Evolutionary conservation across 345 rosid species (phyloP), one percentile per base, ranked within the genome.

Genomic region (Citropsis articulata): DNA sequence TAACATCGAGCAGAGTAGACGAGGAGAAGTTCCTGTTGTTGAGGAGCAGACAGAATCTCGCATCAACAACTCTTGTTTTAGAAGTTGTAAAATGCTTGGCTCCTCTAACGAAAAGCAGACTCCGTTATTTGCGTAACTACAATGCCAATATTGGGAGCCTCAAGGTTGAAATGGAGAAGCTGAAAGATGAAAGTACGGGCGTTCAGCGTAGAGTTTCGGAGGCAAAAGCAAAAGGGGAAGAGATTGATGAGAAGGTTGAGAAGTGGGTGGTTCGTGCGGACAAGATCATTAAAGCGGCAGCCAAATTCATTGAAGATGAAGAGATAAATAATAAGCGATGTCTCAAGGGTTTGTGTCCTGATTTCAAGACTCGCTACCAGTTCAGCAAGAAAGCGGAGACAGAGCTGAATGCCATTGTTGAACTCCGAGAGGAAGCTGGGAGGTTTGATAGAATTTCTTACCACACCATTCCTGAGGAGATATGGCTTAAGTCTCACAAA

Each of bases 341-440:
- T 40, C 77, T 65, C 53, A 53, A 66, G 74, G 77, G 71, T 10
- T 61, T 63, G 78, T 77, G 65, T 30, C 78, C 75, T 3, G 18
- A 78, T 74, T 16, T 72, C 27, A 78, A 30, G 68, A n/a, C 31
- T 5, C 73, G 60, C 6, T 75, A 75, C 30, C 22, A 9, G 24
- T 4, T 75, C 9, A 24, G 79, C 66, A 53, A 70, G 79, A 38
- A 65, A 63, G 79, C 81, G 18, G 60, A 5, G 31, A 13, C 48
- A 56, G 53, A 53, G 59, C 12, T 35, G 16, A 4, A 18, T 25
- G 8, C 25, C 45, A 4, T 70, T 14, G 45, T 3, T 4, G 14
- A 10, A 30, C 79, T 61, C 31, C 50, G 36, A 7, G 57, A 60
- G 42, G 53, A 38, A 59, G 65, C 7, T 4, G 5, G 31, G 14